Conservation (phyloP, 2,329 filamentous ascomycete genomes). For the Fusarium citri region DNA sequence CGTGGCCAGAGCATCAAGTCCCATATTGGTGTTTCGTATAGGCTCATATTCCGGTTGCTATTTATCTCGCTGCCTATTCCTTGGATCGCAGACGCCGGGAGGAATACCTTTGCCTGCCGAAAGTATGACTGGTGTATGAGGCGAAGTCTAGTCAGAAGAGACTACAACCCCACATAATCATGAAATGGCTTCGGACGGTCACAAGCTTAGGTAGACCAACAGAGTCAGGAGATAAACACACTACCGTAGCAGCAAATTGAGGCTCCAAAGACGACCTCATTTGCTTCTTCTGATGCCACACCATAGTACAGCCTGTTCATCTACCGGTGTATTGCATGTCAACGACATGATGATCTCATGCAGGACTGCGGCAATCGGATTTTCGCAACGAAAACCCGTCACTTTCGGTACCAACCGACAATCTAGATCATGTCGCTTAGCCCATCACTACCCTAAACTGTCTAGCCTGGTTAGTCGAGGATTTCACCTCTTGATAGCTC, state of each 20-base stretch:
- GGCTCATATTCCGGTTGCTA: no score
- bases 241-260: background rate
- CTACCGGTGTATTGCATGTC: background rate
- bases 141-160: rapidly evolving
- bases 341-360: background rate
- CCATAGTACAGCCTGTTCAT: background rate
- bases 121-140: rapidly evolving
- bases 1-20: rapidly evolving
- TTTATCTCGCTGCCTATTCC: no score
- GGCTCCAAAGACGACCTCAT: background rate
- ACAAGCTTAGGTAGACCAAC: rapidly evolving
- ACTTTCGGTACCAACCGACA: background rate
- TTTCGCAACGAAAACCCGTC: background rate
- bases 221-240: rapidly evolving
- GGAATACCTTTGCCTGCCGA: no score
- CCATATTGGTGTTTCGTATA: no score
- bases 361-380: background rate
- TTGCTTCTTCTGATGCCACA: background rate
- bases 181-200: no score
- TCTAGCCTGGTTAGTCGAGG: background rate
- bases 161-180: no score
- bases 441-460: background rate
- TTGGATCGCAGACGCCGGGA: rapidly evolving
- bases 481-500: background rate
- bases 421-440: background rate